Evolutionary conservation across 2,329 filamentous ascomycete species (phyloP).

Genomic region (Beauveria rudraprayagi): DNA sequence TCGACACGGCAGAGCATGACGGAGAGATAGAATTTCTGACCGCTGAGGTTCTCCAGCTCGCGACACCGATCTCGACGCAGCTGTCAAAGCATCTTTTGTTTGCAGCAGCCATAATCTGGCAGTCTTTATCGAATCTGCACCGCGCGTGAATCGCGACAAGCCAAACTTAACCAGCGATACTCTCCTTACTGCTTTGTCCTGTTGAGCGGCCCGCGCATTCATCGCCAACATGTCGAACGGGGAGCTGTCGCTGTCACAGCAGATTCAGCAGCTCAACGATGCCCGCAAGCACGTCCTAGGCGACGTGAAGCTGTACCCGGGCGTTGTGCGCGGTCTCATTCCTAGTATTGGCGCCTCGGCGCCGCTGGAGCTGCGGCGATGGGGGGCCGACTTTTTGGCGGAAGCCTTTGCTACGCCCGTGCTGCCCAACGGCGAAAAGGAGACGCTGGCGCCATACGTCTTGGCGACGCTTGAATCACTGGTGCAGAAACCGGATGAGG

Average conservation of each 20-base stretch:
- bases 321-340: conserved; percentile 87
- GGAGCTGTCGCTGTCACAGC: conserved; percentile 57
- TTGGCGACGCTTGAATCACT: conserved; percentile 67
- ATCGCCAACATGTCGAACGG: conserved; percentile 40
- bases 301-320: conserved; percentile 81
- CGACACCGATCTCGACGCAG: conserved; percentile 3
- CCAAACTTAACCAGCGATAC: neutral
- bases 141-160: neutral
- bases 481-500: conserved; percentile 64
- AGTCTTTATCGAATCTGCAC: neutral
- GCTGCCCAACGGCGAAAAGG: conserved; percentile 69
- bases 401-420: conserved; percentile 94
- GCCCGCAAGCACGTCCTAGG: conserved; percentile 83
- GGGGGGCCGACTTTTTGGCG: conserved; percentile 92
- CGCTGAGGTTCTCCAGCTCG: conserved; percentile 4
- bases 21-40: conserved; percentile 3
- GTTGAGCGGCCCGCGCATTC: neutral
- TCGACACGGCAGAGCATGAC: conserved; percentile 3
- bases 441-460: conserved; percentile 66
- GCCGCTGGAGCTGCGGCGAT: conserved; percentile 77
- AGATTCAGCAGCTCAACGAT: conserved; percentile 80
- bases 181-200: neutral
- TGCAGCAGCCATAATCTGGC: neutral
- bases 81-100: neutral
- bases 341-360: conserved; percentile 75